These are phyloP conservation scores for Onygenales sp. DNA, from an alignment of 2,329 filamentous ascomycete genomes.

Conservation along the genomic window DNA sequence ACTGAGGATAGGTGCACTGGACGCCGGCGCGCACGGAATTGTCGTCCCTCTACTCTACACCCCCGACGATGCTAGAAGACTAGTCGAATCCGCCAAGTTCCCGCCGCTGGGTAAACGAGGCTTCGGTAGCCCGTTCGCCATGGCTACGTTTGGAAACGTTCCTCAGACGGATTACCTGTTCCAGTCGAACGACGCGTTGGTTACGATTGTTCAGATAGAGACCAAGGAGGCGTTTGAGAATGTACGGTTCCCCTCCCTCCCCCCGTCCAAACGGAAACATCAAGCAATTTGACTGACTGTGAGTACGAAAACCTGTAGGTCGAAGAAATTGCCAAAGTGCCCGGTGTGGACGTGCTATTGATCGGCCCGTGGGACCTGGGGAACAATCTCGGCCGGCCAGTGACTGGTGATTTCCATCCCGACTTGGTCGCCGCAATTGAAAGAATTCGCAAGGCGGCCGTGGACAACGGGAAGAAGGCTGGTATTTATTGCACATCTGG, in stretches of 20 bases:
- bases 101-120: constrained; percentile 46
- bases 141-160: constrained; percentile 33
- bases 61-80: constrained; percentile 41
- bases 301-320: constrained; percentile 18
- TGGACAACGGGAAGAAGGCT: constrained; percentile 43
- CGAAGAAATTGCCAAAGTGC: constrained; percentile 42
- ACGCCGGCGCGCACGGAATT: constrained; percentile 51
- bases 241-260: constrained; percentile 12
- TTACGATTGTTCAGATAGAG: constrained; percentile 41
- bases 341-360: constrained; percentile 44
- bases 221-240: constrained; percentile 31
- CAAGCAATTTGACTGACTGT: neutral
- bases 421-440: constrained; percentile 44
- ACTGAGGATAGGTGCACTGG: constrained; percentile 38
- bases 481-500: constrained; percentile 47
- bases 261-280: neutral
- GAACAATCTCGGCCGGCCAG: constrained; percentile 48
- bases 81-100: constrained; percentile 47
- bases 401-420: constrained; percentile 38
- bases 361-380: constrained; percentile 49
- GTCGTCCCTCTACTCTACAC: constrained; percentile 46
- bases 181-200: constrained; percentile 44
- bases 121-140: constrained; percentile 47
- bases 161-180: constrained; percentile 40
- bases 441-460: constrained; percentile 42